Evolutionary conservation across 371 early-diverging fungal species (phyloP).

Genomic region (Mortierella sp.): DNA sequence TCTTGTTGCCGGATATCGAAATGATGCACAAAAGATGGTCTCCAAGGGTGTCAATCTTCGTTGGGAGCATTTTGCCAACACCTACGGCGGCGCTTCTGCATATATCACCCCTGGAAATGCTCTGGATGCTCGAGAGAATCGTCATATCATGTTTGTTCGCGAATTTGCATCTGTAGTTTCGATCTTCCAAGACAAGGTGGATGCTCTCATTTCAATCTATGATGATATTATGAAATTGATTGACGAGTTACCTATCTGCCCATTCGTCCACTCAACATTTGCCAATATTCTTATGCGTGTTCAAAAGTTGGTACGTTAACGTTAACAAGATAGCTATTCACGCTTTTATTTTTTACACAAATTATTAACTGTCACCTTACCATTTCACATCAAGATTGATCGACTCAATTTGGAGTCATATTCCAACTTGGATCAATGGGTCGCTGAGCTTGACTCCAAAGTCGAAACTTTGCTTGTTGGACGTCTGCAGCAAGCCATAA

Average conservation of each 20-base stretch:
- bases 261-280: slow-evolving; percentile 80
- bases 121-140: slow-evolving; percentile 81
- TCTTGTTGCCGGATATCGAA: slow-evolving; percentile 91
- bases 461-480: slow-evolving; percentile 85
- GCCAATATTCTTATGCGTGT: slow-evolving; percentile 79
- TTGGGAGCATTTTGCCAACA: slow-evolving; percentile 97
- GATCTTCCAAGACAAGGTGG: slow-evolving; percentile 96
- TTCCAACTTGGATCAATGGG: slow-evolving; percentile 94
- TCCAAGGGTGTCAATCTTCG: slow-evolving; percentile 88
- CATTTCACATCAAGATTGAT: slow-evolving; percentile 73
- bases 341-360: not conserved
- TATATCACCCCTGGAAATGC: slow-evolving; percentile 71
- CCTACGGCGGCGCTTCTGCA: slow-evolving; percentile 57
- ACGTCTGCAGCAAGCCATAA: slow-evolving; percentile 86
- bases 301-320: slow-evolving; percentile 77
- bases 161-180: slow-evolving; percentile 93
- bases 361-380: not conserved
- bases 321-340: not conserved
- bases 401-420: slow-evolving; percentile 93
- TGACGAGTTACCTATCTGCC: slow-evolving; percentile 87
- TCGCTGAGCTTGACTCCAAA: slow-evolving; percentile 81
- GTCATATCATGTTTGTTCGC: slow-evolving; percentile 94
- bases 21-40: slow-evolving; percentile 93
- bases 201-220: slow-evolving; percentile 82
- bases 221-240: slow-evolving; percentile 84